Conservation (phyloP, 805 yeast genomes). For the Metschnikowia proteae region DNA sequence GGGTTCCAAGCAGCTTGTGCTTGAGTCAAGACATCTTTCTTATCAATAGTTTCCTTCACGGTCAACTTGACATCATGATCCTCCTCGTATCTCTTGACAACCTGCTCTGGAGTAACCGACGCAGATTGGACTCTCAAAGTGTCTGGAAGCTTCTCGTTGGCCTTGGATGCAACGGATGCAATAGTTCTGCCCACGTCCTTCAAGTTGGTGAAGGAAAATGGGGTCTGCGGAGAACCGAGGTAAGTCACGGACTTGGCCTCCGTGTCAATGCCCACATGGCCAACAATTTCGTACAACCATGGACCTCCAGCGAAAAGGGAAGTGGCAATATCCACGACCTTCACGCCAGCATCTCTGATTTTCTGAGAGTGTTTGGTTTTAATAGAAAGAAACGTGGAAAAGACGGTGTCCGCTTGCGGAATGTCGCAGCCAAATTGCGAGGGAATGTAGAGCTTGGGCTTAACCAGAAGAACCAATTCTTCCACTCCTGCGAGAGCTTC, state of each 20-base stretch:
- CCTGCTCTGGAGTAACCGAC: slow-evolving; percentile 33
- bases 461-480: slow-evolving; percentile 34
- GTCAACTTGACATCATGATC: slow-evolving; percentile 26
- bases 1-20: slow-evolving; percentile 25
- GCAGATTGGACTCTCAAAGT: slow-evolving; percentile 42
- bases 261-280: slow-evolving; percentile 35
- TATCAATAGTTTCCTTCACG: slow-evolving; percentile 6
- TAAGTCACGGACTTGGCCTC: slow-evolving; percentile 31
- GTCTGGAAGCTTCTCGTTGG: slow-evolving; percentile 38
- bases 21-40: slow-evolving; percentile 27
- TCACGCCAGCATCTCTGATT: slow-evolving; percentile 43
- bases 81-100: slow-evolving; percentile 39
- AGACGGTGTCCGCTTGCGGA: slow-evolving; percentile 19
- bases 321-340: slow-evolving; percentile 43
- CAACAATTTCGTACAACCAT: slow-evolving; percentile 32
- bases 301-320: slow-evolving; percentile 35
- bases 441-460: slow-evolving; percentile 53
- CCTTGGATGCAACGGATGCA: slow-evolving; percentile 33
- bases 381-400: slow-evolving; percentile 32
- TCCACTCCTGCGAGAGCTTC: slow-evolving; percentile 32
- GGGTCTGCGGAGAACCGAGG: slow-evolving; percentile 38
- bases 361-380: slow-evolving; percentile 36
- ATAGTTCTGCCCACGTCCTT: slow-evolving; percentile 47
- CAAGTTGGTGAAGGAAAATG: slow-evolving; percentile 15
- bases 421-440: slow-evolving; percentile 57